Evolutionary conservation across 768 basidiomycete genomes (phyloP).

Genomic region (Tephrocybe sp.): DNA sequence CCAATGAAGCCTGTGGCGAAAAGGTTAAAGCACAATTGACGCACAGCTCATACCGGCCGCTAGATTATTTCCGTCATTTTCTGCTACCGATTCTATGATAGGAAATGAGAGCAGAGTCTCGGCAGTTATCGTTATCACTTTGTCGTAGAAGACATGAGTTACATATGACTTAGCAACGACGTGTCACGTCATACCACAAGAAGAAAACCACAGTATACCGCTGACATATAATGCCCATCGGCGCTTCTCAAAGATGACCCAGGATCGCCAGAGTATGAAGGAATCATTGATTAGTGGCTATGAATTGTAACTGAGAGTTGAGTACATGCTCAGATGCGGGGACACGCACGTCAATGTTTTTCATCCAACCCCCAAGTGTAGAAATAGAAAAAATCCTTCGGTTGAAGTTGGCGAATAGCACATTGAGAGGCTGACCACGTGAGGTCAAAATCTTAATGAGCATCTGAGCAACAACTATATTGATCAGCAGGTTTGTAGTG

Average conservation of each 20-base stretch:
- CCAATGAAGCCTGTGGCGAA: not conserved
- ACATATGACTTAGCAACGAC: not conserved
- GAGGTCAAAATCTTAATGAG: no score
- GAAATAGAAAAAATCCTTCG: no score
- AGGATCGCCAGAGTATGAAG: constrained; percentile 1
- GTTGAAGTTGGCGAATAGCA: no score
- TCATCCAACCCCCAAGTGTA: no score
- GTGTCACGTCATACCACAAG: not conserved
- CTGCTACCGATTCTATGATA: no score
- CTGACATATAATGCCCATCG: not conserved
- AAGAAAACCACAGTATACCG: not conserved
- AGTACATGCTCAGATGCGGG: no score
- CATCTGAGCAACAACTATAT: no score
- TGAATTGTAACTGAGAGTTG: not conserved
- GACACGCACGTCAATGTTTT: no score
- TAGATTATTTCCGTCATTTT: no score
- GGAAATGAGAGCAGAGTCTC: not conserved
- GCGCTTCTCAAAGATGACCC: not conserved
- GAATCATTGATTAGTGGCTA: constrained; percentile 1
- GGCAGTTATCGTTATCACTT: not conserved
- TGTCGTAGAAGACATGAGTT: not conserved
- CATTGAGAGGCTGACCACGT: no score
- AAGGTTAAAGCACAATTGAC: not conserved
- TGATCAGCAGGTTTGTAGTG: no score
- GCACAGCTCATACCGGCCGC: no score